Evolutionary conservation across 176 grass and related monocot species (phyloP), one percentile per base, ranked within the genome.

Genomic region (Avena atlantica): DNA sequence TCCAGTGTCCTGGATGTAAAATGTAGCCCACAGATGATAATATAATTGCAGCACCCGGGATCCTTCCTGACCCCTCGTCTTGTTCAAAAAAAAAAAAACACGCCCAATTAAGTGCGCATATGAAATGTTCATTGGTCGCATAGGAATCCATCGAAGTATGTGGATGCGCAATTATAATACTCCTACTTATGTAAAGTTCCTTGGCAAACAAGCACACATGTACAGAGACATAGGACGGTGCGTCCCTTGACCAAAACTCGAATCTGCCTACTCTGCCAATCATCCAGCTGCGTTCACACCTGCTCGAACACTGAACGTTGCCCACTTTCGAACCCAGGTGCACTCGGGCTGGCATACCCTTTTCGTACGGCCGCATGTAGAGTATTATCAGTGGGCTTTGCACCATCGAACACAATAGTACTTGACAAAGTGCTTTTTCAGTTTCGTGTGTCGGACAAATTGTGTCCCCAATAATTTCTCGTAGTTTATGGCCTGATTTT

Each of bases 261-360:
- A 65, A 87, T 87, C 74, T 74, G 80, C 34, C 84, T 44, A 51
- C 79, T 53, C 9, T 74, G n/a, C 16, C 5, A 23, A 25, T 36
- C 1, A 7, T 27, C 9, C 65, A 6, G 2, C n/a, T 14, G 74
- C 14, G 74, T 87, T 79, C 89, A 87, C 89, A 90, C 79, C 8
- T 81, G 37, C 0, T 74, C 12, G 0, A 40, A 16, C 19, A 58
- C 5, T 55, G 78, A 81, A 86, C 70, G 3, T 45, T 48, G 17
- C 16, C 13, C 9, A 8, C 73, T 25, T 83, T 83, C 19, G 23
- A 13, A 1, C 61, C 24, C 80, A 88, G 72, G 60, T 88, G 20
- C 72, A 77, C 49, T 24, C 57, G 7, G 19, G 1, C 57, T 59
- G 69, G 20, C 68, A 19, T 17, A 20, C 8, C 12, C 8, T 45